Conservation (phyloP, 2,329 filamentous ascomycete species). For the Sarocladium brachiariae region DNA sequence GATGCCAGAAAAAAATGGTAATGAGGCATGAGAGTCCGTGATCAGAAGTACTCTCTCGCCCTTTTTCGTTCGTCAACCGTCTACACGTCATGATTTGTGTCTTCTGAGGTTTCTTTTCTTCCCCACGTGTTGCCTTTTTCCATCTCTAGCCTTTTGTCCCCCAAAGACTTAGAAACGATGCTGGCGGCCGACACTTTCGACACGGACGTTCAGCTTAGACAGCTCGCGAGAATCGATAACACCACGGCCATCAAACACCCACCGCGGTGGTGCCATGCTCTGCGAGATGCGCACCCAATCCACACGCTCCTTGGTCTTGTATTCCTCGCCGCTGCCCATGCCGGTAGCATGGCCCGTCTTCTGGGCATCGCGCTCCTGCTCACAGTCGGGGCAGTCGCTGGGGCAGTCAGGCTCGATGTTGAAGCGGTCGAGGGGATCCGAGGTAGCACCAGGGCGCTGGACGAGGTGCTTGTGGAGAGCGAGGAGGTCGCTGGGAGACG, state of each 20-base stretch:
- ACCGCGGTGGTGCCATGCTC: slow-evolving; percentile 45
- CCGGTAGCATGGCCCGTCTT: slow-evolving; percentile 32
- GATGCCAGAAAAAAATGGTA: no score
- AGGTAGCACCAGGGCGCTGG: slow-evolving; percentile 21
- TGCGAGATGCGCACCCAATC: slow-evolving; percentile 45
- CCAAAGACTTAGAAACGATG: slow-evolving; percentile 29
- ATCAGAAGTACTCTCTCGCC: no score
- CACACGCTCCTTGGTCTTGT: slow-evolving; percentile 39
- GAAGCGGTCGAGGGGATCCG: slow-evolving; percentile 41
- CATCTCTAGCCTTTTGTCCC: not conserved
- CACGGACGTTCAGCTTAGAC: slow-evolving; percentile 42
- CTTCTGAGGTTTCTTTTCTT: no score
- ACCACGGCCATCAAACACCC: slow-evolving; percentile 51
- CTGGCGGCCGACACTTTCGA: slow-evolving; percentile 46
- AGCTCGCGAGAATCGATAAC: slow-evolving; percentile 42
- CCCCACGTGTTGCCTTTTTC: not conserved
- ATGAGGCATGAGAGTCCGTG: no score
- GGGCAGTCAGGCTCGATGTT: slow-evolving; percentile 38
- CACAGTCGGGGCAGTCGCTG: slow-evolving; percentile 43
- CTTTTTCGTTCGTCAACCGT: slow-evolving; percentile 4
- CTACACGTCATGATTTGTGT: not conserved
- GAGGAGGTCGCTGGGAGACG: slow-evolving; percentile 39
- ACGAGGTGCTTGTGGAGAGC: slow-evolving; percentile 40
- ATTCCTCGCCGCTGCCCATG: slow-evolving; percentile 36
- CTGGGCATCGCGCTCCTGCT: slow-evolving; percentile 31